Evolutionary conservation across 2,329 filamentous ascomycete species (phyloP), one percentile per base, ranked within the genome.

Genomic region (Ceratocystis lukuohia): DNA sequence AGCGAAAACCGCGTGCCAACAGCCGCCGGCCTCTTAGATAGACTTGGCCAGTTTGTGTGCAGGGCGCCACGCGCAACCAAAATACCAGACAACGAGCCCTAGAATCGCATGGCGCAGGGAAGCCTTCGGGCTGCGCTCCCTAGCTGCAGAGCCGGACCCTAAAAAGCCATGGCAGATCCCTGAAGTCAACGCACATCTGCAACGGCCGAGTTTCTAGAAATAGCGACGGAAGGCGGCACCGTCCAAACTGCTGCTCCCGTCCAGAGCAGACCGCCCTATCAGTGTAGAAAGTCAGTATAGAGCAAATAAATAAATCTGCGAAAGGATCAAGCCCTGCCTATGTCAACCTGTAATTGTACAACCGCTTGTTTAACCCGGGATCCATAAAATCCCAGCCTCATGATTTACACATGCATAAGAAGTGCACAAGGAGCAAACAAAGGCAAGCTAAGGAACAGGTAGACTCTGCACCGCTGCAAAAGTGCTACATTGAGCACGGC

Each of bases 331-430:
- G 46, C 15, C 25, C 28, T 57, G 25, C 3, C 53, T 15, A 33
- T 33, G 53, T n/a, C 25, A 30, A 7, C n/a, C 7, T 33, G 28
- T 59, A 20, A 30, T 17, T 33, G 28, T 33, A 59, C 53, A 59
- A 59, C 53, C 53, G 15, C 15, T 59, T 59, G 15, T 15, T 59
- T 59, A 25, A 33, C 17, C 53, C 15, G 53, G 28, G 53, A 59
- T 33, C 53, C 53, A 33, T 33, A 30, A 59, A 59, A 57, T 30
- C 25, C 53, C 53, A 59, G 53, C 53, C 53, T 59, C 53, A 59
- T 62, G 59, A 45, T 62, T 62, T 45, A 41, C 41, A 33, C 17
- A 62, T 62, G 59, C 41, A 62, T 62, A 33, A 59, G 53, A 59
- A 20, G 22, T 57, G 53, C 53, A 57, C 10, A 59, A n/a, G 10